Conservation (phyloP, 805 yeast genomes). For the Torulaspora gathmanii region DNA sequence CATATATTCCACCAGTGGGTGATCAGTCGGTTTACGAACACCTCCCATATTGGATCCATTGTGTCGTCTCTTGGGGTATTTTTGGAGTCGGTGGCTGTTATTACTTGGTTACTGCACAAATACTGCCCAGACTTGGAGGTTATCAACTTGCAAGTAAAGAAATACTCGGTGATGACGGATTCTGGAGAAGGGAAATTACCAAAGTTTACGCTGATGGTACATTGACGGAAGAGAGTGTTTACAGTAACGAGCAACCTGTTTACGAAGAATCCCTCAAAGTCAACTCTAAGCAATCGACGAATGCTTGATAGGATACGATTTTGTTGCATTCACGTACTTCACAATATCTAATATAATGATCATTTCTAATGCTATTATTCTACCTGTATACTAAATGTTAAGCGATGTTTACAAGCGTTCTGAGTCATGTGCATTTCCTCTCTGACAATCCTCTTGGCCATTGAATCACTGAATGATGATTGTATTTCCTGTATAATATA, state of each 20-base stretch:
- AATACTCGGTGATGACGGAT: slow-evolving; percentile 61
- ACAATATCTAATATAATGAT: not conserved
- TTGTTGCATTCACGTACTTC: too few species aligned
- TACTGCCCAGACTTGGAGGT: slow-evolving; percentile 52
- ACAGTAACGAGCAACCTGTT: slow-evolving; percentile 4
- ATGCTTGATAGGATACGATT: too few species aligned
- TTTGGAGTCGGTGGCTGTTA: slow-evolving; percentile 60
- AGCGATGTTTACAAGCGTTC: too few species aligned
- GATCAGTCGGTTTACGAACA: slow-evolving; percentile 64
- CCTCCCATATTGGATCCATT: slow-evolving; percentile 73
- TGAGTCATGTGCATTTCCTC: too few species aligned
- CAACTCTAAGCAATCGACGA: not conserved
- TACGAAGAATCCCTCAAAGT: not conserved
- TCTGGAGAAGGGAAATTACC: slow-evolving; percentile 60
- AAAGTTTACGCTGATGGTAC: slow-evolving; percentile 19
- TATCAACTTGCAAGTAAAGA: slow-evolving; percentile 51
- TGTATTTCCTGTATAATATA: not conserved
- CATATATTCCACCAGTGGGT: slow-evolving; percentile 66
- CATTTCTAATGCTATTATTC: not conserved
- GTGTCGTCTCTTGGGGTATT: slow-evolving; percentile 78
- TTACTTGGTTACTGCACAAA: slow-evolving; percentile 59
- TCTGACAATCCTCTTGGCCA: too few species aligned
- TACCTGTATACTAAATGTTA: too few species aligned
- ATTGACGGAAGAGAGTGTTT: slow-evolving; percentile 7
- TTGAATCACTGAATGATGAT: too few species aligned